A percentile compares a stretch with the other conserved stretches of the same genome.
Conservation (phyloP, 1,284 basidiomycete genomes). For the Bondarzewia mesenterica region DNA sequence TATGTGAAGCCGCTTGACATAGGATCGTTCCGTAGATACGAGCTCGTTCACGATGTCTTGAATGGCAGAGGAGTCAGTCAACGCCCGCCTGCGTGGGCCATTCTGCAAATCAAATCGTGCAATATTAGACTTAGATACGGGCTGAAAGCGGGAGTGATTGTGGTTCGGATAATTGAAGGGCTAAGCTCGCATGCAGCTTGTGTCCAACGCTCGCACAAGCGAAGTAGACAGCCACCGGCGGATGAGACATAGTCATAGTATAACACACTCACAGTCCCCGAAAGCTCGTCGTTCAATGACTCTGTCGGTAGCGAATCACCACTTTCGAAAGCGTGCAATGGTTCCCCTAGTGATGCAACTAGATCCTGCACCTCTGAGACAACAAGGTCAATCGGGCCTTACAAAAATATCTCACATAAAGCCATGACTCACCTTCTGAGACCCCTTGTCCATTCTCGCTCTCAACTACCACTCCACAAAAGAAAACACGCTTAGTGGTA, state of each 20-base stretch:
- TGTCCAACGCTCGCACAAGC: background rate
- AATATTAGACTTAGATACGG: too few species aligned
- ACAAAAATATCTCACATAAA: background rate
- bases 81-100: constrained; percentile 42
- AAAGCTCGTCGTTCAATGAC: constrained; percentile 23
- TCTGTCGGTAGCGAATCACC: constrained; percentile 32
- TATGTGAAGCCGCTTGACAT: constrained; percentile 65
- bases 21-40: constrained; percentile 69
- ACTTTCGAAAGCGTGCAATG: constrained; percentile 38
- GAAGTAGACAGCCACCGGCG: background rate
- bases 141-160: too few species aligned
- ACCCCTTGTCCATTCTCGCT: constrained; percentile 60
- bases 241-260: background rate
- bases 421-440: constrained; percentile 47
- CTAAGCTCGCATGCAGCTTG: too few species aligned
- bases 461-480: constrained; percentile 76
- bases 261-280: constrained; percentile 32
- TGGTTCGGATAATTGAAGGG: too few species aligned
- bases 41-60: constrained; percentile 69
- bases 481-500: constrained; percentile 69
- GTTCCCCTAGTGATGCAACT: constrained; percentile 64
- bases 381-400: constrained; percentile 2
- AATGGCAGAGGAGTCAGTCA: constrained; percentile 56
- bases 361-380: constrained; percentile 68
- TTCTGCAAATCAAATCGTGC: constrained; percentile 25